A percentile compares a stretch with the other conserved stretches of the same genome.
Evolutionary conservation across 768 basidiomycete genomes (phyloP).

Genomic region (button mushroom (Agaricus bisporus)): DNA sequence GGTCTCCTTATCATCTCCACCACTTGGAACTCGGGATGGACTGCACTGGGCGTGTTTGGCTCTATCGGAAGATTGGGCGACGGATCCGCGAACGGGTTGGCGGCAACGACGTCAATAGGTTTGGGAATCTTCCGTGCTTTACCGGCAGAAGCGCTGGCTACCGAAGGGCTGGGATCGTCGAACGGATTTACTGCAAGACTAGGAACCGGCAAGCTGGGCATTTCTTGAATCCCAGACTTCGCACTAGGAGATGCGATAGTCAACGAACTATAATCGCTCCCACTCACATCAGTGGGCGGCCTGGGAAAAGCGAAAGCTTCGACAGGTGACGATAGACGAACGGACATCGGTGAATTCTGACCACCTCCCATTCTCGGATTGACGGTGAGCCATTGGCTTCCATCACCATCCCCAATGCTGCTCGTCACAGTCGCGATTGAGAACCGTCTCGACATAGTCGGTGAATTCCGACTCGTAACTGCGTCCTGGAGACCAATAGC

Average conservation of each 20-base stretch:
- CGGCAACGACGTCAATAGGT: background rate
- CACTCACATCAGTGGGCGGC: slow-evolving; percentile 34
- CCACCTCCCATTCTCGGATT: slow-evolving; percentile 19
- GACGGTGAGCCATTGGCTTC: slow-evolving; percentile 35
- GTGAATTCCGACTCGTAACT: slow-evolving; percentile 9
- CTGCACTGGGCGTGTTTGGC: slow-evolving; percentile 6
- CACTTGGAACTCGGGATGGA: slow-evolving; percentile 25
- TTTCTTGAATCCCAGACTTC: background rate
- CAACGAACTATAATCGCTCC: slow-evolving; percentile 1
- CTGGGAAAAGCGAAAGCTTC: slow-evolving; percentile 68
- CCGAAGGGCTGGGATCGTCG: slow-evolving; percentile 12
- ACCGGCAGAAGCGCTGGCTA: slow-evolving; percentile 15
- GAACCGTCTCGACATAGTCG: slow-evolving; percentile 19
- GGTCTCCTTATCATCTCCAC: slow-evolving; percentile 48
- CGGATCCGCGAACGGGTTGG: slow-evolving; percentile 21
- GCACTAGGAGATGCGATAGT: too few species aligned
- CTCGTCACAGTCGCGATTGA: slow-evolving; percentile 35
- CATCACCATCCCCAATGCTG: slow-evolving; percentile 17
- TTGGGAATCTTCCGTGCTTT: background rate
- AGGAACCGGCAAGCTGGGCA: background rate
- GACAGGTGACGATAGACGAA: slow-evolving; percentile 59
- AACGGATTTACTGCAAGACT: slow-evolving; percentile 4
- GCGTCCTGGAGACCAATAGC: background rate
- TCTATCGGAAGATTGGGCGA: background rate
- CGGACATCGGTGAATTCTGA: slow-evolving; percentile 45